Base-by-base conservation (phyloP, 305 asterid species). In the Nicotiana rustica region DNA sequence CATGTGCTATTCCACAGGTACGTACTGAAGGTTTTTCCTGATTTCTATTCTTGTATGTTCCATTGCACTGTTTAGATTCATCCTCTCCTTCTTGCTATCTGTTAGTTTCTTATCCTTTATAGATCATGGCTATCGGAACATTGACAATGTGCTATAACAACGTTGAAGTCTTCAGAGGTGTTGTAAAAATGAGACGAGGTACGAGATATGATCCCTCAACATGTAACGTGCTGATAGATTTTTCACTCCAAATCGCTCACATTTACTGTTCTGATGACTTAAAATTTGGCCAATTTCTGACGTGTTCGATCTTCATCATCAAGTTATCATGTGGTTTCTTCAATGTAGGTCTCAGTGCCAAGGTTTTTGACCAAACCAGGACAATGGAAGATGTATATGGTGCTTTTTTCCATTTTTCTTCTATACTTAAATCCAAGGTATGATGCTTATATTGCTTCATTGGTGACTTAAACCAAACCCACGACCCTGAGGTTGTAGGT, bases 1-100 rank as follows among this genome's bases (percentile, higher is more conserved):
- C 94, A 86, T 96, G 99, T 92, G 98, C 97, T 56, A 93, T 95
- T 86, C 97, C 98, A 1, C 97, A 95, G 98, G 98, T 93, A 87
- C 64, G 59, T 52, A 41, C 5, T 59, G 64, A 59, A 59, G 64
- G 3, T 59, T 6, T n/a, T 17, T 59, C 3, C 21, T 59, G 7
- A n/a, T n/a, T 59, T 17, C 17, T 59, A n/a, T 17, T 25, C 21
- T 41, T 41, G 49, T 41, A 59, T 59, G 25, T 59, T 59, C 21
- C 21, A 7, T 15, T 14, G 21, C 6, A 17, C 64, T 17, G 9
- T 17, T 17, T 59, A 59, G 1, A 59, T 59, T n/a, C n/a, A 59
- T 17, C 21, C 64, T n/a, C 64, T 59, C 64, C 21, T 17, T 5
- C 64, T 17, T 59, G 10, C 10, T 59, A 7, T 17, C 64, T 59